These are phyloP conservation scores for Macaranga tanarius DNA, from an alignment of 441 rosid genomes.

Conservation along the genomic window DNA sequence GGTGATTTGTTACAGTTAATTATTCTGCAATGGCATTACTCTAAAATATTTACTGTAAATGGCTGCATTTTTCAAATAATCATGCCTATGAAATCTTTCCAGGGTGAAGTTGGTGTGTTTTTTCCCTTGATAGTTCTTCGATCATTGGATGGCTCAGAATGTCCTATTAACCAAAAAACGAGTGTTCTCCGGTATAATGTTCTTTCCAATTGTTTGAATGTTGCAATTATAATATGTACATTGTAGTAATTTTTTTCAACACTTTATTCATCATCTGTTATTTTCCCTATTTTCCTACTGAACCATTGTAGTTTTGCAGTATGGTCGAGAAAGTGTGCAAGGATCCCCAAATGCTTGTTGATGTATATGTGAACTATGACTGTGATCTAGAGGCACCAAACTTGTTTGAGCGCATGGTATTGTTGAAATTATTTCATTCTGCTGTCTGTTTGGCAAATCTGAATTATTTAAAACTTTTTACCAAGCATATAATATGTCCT, in stretches of 20 bases:
- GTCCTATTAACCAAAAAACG: slow-evolving; percentile 73
- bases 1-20: slow-evolving; percentile 18
- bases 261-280: slow-evolving; percentile 15
- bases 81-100: slow-evolving; percentile 30
- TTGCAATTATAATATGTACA: slow-evolving; percentile 23
- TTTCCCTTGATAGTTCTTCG: slow-evolving; percentile 95
- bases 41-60: slow-evolving; percentile 16
- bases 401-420: slow-evolving; percentile 98
- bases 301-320: slow-evolving; percentile 47
- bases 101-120: slow-evolving; percentile 99
- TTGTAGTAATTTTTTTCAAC: slow-evolving; percentile 23
- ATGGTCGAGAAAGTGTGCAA: slow-evolving; percentile 96
- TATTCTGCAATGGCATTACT: slow-evolving; percentile 5
- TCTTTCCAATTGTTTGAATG: slow-evolving; percentile 28
- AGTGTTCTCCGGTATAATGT: slow-evolving; percentile 81
- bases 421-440: slow-evolving; percentile 20
- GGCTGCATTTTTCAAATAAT: not conserved
- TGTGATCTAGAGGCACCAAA: slow-evolving; percentile 99
- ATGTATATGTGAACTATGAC: slow-evolving; percentile 96
- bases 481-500: slow-evolving; percentile 19
- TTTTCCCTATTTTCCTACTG: slow-evolving; percentile 25
- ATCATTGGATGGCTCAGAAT: slow-evolving; percentile 82
- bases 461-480: slow-evolving; percentile 13
- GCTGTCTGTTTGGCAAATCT: slow-evolving; percentile 7
- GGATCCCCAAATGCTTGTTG: slow-evolving; percentile 99